A percentile compares a stretch with the other conserved stretches of the same genome.
Conservation (phyloP, 2,329 filamentous ascomycete species). For the Fusarium camptoceras region DNA sequence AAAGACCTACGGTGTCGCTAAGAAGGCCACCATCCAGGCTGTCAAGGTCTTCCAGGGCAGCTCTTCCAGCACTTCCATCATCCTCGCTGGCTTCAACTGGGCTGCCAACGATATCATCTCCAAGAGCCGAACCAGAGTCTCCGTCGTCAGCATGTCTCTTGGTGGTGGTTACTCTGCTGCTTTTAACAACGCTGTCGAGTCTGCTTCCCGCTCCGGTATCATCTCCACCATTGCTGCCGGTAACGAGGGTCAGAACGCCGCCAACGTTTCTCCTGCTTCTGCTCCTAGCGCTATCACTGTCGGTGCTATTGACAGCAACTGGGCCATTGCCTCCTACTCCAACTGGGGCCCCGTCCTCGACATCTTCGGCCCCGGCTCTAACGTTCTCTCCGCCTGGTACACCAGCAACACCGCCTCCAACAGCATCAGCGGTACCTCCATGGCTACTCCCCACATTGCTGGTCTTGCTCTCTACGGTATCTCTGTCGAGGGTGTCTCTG, state of each 20-base stretch:
- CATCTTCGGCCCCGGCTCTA: slow-evolving; percentile 63
- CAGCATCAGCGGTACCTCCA: slow-evolving; percentile 70
- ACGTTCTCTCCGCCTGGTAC: slow-evolving; percentile 62
- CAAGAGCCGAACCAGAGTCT: slow-evolving; percentile 53
- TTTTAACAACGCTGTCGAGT: slow-evolving; percentile 62
- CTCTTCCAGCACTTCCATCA: slow-evolving; percentile 46
- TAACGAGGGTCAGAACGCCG: slow-evolving; percentile 55
- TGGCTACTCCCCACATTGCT: slow-evolving; percentile 71
- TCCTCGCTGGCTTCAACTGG: slow-evolving; percentile 54
- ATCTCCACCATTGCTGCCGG: slow-evolving; percentile 67
- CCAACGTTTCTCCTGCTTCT: slow-evolving; percentile 49
- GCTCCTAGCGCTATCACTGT: slow-evolving; percentile 50
- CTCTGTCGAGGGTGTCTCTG: slow-evolving; percentile 55
- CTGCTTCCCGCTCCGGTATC: slow-evolving; percentile 59
- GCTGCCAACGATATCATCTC: slow-evolving; percentile 59
- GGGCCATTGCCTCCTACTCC: slow-evolving; percentile 59
- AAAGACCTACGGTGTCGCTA: slow-evolving; percentile 56
- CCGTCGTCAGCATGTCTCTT: slow-evolving; percentile 68
- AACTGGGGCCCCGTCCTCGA: slow-evolving; percentile 64
- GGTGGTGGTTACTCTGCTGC: slow-evolving; percentile 59
- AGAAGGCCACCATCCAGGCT: slow-evolving; percentile 57
- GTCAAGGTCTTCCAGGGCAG: slow-evolving; percentile 59
- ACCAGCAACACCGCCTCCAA: slow-evolving; percentile 57
- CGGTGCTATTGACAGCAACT: slow-evolving; percentile 52
- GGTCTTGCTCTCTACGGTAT: slow-evolving; percentile 65